Conservation (phyloP, 371 early-diverging fungal species). For the Apophysomyces elegans region DNA sequence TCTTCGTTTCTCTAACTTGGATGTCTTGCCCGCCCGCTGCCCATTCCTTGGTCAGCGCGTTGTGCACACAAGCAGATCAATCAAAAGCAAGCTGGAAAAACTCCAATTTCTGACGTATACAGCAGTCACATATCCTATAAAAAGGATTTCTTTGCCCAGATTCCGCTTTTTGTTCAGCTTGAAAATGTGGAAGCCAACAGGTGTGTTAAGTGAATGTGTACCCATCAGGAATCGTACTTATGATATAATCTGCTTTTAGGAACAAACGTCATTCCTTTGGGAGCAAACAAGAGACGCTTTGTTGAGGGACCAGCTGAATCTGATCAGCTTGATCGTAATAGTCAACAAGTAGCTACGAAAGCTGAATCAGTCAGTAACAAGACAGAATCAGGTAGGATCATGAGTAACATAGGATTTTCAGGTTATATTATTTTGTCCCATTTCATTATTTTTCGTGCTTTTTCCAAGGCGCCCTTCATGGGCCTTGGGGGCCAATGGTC, state of each 20-base stretch:
- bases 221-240: not conserved
- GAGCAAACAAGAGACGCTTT: slow-evolving; percentile 41
- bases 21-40: no score
- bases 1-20: no score
- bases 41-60: no score
- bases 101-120: no score
- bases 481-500: not conserved
- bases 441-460: not conserved
- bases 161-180: not conserved
- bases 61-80: no score
- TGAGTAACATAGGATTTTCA: slow-evolving; percentile 3
- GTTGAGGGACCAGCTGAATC: slow-evolving; percentile 25
- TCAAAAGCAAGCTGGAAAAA: no score
- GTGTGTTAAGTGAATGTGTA: not conserved
- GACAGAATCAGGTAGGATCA: slow-evolving; percentile 10
- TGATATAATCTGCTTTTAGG: slow-evolving; percentile 22
- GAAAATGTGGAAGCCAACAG: slow-evolving; percentile 39
- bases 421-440: slow-evolving; percentile 6
- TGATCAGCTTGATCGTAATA: slow-evolving; percentile 9
- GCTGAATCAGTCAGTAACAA: slow-evolving; percentile 2
- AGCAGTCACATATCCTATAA: no score
- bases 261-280: slow-evolving; percentile 52
- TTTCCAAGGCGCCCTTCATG: slow-evolving; percentile 8
- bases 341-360: slow-evolving; percentile 4
- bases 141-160: no score